Evolutionary conservation across 1,284 basidiomycete species (phyloP).

Genomic region (Cutaneotrichosporon curvatum): DNA sequence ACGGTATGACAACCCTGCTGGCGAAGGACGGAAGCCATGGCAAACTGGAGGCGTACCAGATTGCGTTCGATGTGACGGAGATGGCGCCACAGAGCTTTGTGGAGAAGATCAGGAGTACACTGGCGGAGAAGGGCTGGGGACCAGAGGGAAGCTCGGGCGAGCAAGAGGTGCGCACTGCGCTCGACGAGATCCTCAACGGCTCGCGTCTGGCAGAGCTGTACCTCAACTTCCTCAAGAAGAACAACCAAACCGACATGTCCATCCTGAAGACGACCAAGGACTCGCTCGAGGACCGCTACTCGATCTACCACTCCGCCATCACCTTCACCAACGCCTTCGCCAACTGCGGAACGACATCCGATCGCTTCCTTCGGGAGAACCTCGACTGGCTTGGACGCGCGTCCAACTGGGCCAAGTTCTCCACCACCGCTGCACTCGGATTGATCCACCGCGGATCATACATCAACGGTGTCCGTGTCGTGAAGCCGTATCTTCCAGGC

Average conservation of each 20-base stretch:
- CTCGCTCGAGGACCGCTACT: slow-evolving; percentile 83
- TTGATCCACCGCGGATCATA: slow-evolving; percentile 95
- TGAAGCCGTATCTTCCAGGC: slow-evolving; percentile 88
- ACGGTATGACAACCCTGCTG: slow-evolving; percentile 35
- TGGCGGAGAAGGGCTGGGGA: slow-evolving; percentile 30
- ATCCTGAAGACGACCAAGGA: slow-evolving; percentile 88
- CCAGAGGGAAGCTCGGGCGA: slow-evolving; percentile 53
- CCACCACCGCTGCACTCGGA: slow-evolving; percentile 86
- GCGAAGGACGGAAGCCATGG: slow-evolving; percentile 44
- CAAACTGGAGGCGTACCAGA: slow-evolving; percentile 75
- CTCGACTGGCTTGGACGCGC: slow-evolving; percentile 90
- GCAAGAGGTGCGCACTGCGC: slow-evolving; percentile 47
- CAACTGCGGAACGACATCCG: slow-evolving; percentile 89
- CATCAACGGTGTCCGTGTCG: slow-evolving; percentile 80
- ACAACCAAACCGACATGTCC: slow-evolving; percentile 83
- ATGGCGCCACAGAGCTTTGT: slow-evolving; percentile 88
- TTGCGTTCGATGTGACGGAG: slow-evolving; percentile 88
- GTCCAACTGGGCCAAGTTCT: slow-evolving; percentile 96
- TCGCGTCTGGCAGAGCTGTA: slow-evolving; percentile 84
- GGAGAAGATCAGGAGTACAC: slow-evolving; percentile 53
- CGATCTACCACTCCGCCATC: slow-evolving; percentile 90
- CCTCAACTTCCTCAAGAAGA: slow-evolving; percentile 85
- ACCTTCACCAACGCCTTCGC: slow-evolving; percentile 94
- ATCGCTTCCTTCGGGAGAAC: slow-evolving; percentile 84
- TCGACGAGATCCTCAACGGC: slow-evolving; percentile 63